Evolutionary conservation across 768 basidiomycete genomes (phyloP), one percentile per base, ranked within the genome.

Genomic region (Lactifluus volemus): DNA sequence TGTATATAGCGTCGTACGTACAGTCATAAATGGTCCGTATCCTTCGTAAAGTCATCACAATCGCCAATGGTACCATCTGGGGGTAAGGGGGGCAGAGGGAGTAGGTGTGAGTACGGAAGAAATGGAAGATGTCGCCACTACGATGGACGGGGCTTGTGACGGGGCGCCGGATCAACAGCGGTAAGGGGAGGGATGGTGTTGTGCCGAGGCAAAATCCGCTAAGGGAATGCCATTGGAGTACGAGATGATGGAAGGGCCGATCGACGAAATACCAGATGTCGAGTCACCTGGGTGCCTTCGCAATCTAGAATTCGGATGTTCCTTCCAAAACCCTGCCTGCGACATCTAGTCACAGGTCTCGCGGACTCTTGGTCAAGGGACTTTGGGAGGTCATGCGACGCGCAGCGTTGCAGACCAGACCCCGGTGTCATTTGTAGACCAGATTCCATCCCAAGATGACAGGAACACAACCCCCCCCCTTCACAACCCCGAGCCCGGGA

Each of bases 341-440:
- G 67, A 72, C 74, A 45, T 76, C 77, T 57, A 76, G 73, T 70
- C 64, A 66, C 70, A 68, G 71, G 73, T 64, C 66, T 69, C 68
- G 67, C 62, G 58, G 65, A 62, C 63, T 66, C 65, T 25, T 61
- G 64, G 58, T 60, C 53, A 59, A 59, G 38, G 48, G 63, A 56
- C 59, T 55, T 60, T 54, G 61, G 66, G 45, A 49, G 68, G 65
- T 54, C 53, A 62, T 64, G 60, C 66, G 71, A 69, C 71, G 71
- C 67, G 67, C 60, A 66, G 74, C 76, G 69, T 71, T 65, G 69
- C 69, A 68, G 70, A 71, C 66, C 64, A 59, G 67, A 70, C 72
- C 72, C 69, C 68, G 72, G 59, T 70, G 68, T 69, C 64, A 63
- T 63, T 25, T 70, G 53, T 15, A 65, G 71, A 70, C 67, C 64